Evolutionary conservation across 805 yeast genomes (phyloP).

Genomic region (Starmera pachycereana): DNA sequence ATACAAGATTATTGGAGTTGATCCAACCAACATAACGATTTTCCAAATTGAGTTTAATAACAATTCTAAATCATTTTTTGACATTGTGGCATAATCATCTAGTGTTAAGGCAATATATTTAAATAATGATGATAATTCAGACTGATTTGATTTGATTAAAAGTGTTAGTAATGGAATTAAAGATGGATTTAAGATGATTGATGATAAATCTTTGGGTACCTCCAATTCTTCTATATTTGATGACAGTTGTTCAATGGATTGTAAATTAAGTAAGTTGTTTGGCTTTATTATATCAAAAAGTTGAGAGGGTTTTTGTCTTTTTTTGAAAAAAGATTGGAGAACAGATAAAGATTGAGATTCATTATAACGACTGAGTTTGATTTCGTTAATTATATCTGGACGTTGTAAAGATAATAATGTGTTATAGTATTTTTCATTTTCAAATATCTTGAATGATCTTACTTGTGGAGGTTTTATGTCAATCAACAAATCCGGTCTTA

Average conservation of each 20-base stretch:
- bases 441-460: too few species aligned
- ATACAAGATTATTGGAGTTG: background rate
- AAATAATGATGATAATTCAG: slow-evolving; percentile 2
- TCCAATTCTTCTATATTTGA: slow-evolving; percentile 1
- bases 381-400: too few species aligned
- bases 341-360: too few species aligned
- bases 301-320: slow-evolving; percentile 6
- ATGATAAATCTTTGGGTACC: slow-evolving; percentile 4
- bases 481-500: slow-evolving; percentile 8
- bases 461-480: too few species aligned
- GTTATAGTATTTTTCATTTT: too few species aligned
- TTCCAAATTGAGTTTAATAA: slow-evolving; percentile 3
- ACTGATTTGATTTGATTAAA: background rate
- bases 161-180: slow-evolving; percentile 4
- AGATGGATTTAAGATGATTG: slow-evolving; percentile 4
- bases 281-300: too few species aligned
- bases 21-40: background rate
- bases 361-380: too few species aligned
- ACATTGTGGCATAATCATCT: background rate
- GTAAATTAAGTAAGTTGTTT: slow-evolving; percentile 1
- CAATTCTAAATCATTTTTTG: background rate
- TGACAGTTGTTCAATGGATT: slow-evolving; percentile 3
- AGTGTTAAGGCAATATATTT: slow-evolving; percentile 6
- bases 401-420: too few species aligned
- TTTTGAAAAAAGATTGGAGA: background rate